phyloP scores from a whole-genome alignment of 352 stramenopile species.

The Hyaloperonospora brassicae region DNA sequence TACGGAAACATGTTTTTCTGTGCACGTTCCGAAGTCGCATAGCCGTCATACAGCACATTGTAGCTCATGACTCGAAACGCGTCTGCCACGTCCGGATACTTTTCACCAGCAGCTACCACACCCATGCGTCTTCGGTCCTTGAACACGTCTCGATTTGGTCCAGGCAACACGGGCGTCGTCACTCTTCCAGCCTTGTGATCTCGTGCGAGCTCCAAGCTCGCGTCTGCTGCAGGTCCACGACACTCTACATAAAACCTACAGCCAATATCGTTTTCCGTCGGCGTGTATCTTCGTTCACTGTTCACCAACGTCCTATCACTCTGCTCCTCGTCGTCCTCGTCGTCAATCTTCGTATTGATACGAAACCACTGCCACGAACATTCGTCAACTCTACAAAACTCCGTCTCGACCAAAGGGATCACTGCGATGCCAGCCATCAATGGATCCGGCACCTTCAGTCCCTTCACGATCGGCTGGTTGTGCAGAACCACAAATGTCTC shows the following conservation, averaged over 20 bases:
- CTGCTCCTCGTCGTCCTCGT: conserved; percentile 1
- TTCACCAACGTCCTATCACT: conserved; percentile 11
- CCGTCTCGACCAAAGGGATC: conserved; percentile 37
- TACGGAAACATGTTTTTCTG: conserved; percentile 61
- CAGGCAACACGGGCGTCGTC: conserved; percentile 31
- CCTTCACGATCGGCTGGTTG: conserved; percentile 55
- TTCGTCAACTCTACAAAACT: conserved; percentile 56
- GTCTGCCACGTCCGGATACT: conserved; percentile 13
- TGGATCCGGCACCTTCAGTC: conserved; percentile 38
- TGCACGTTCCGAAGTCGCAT: conserved; percentile 47
- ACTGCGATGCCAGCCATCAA: conserved; percentile 42
- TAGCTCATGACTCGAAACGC: conserved; percentile 76
- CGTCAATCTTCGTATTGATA: conserved; percentile 7
- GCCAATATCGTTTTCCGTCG: conserved; percentile 33
- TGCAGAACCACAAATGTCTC: conserved; percentile 40
- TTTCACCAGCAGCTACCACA: conserved; percentile 8
- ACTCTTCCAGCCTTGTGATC: conserved; percentile 28
- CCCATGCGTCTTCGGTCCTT: conserved; percentile 20
- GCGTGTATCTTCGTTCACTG: conserved; percentile 31
- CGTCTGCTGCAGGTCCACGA: conserved; percentile 30
- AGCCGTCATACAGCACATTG: conserved; percentile 72
- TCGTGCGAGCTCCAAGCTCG: conserved; percentile 16
- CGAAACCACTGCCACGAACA: conserved; percentile 61
- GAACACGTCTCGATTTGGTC: conserved; percentile 55
- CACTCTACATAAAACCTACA: conserved; percentile 51